Percentiles rank a stretch among this genome's conserved stretches.
Evolutionary conservation across 495 filamentous ascomycete genomes (phyloP).

Genomic region (Podospora conica): DNA sequence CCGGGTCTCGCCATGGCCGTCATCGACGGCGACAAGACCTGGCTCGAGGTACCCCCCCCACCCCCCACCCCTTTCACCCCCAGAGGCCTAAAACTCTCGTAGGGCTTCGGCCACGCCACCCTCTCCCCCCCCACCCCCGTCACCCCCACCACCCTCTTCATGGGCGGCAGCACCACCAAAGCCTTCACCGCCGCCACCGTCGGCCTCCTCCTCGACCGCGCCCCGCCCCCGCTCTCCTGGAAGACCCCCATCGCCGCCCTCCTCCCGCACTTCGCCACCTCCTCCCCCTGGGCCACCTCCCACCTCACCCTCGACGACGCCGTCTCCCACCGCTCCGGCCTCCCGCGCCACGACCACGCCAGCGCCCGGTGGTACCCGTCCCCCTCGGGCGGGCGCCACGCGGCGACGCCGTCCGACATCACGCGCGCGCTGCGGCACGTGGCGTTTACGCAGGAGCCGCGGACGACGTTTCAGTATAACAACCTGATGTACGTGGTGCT

Average conservation of each 20-base stretch:
- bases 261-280: conserved; percentile 48
- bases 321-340: conserved; percentile 45
- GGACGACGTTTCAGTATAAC: conserved; percentile 44
- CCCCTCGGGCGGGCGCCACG: neutral
- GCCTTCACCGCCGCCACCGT: conserved; percentile 49
- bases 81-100: neutral
- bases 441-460: conserved; percentile 32
- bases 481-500: conserved; percentile 48
- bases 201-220: conserved; percentile 35
- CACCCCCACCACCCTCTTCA: conserved; percentile 37
- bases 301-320: conserved; percentile 49
- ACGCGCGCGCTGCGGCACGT: conserved; percentile 41
- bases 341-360: conserved; percentile 39
- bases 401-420: conserved; percentile 18
- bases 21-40: conserved; percentile 38
- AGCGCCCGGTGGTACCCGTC: neutral
- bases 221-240: conserved; percentile 33
- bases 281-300: conserved; percentile 38
- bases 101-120: conserved; percentile 49
- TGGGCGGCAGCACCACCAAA: conserved; percentile 48
- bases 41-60: conserved; percentile 34
- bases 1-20: conserved; percentile 48
- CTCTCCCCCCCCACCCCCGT: conserved; percentile 33
- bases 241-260: conserved; percentile 43
- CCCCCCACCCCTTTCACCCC: neutral